phyloP scores from a whole-genome alignment of 139 green algal species.

The Chlorella vulgaris region DNA sequence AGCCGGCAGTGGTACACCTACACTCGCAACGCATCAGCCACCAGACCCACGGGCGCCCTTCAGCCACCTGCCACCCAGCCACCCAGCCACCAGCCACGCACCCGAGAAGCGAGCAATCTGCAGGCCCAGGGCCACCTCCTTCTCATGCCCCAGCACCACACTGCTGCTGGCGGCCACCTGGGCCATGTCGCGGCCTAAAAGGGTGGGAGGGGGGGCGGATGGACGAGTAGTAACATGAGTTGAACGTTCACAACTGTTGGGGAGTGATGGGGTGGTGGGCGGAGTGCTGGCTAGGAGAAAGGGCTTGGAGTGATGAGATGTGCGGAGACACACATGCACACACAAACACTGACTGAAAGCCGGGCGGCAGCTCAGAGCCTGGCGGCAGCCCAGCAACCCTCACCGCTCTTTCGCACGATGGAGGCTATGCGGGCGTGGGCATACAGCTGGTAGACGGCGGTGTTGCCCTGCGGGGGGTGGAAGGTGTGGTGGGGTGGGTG shows the following conservation, averaged over 20 bases:
- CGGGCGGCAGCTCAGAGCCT: no score
- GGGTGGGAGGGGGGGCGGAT: background rate
- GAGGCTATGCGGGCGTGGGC: constrained; percentile 90
- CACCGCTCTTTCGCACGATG: constrained; percentile 77
- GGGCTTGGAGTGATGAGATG: background rate
- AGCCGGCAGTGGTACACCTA: no score
- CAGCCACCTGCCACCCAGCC: background rate
- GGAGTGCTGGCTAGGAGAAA: no score
- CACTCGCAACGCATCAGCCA: no score
- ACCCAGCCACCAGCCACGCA: background rate
- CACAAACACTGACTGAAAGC: background rate
- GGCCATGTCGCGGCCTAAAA: constrained; percentile 57
- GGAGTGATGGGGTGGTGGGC: background rate
- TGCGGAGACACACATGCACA: background rate
- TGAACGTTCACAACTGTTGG: background rate
- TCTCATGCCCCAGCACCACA: constrained; percentile 54
- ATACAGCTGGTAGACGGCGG: constrained; percentile 98
- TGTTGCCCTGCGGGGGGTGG: constrained; percentile 84
- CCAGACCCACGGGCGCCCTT: no score
- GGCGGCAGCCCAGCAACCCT: background rate
- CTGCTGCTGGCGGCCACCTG: constrained; percentile 47
- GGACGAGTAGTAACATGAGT: background rate
- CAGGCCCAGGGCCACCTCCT: constrained; percentile 65
- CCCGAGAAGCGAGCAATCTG: constrained; percentile 63
- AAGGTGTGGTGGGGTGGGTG: no score